Conservation (phyloP, 768 basidiomycete genomes). For the Kwoniella shandongensis region DNA sequence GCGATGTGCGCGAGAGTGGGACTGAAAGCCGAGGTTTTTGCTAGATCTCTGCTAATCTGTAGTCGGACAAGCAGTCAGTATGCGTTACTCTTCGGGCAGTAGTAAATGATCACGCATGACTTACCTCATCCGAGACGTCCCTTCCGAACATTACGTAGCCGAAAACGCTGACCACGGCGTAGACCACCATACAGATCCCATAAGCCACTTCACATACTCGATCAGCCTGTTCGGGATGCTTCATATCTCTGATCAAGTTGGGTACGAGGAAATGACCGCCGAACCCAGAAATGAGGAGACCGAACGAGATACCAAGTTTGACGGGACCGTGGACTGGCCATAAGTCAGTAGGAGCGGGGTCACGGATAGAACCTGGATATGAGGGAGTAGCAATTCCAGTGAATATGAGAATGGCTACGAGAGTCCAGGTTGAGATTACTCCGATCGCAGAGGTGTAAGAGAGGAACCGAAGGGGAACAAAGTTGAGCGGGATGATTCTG, state of each 20-base stretch:
- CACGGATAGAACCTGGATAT: constrained; percentile 43
- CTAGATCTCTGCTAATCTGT: constrained; percentile 49
- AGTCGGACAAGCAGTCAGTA: background rate
- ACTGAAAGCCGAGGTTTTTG: constrained; percentile 45
- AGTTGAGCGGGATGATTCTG: constrained; percentile 46
- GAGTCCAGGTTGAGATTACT: constrained; percentile 36
- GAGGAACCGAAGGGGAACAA: constrained; percentile 48
- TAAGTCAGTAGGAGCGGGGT: constrained; percentile 46
- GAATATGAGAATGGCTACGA: constrained; percentile 48
- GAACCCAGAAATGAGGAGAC: constrained; percentile 46
- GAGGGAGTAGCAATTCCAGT: constrained; percentile 40
- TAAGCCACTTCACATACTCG: constrained; percentile 42
- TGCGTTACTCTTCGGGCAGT: background rate
- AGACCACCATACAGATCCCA: constrained; percentile 44
- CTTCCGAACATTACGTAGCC: constrained; percentile 53
- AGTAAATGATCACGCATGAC: background rate
- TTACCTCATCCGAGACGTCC: constrained; percentile 49
- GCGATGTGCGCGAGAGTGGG: constrained; percentile 44
- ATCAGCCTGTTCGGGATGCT: constrained; percentile 44
- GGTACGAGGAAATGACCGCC: constrained; percentile 51
- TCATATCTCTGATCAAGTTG: constrained; percentile 48
- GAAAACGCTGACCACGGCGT: constrained; percentile 36
- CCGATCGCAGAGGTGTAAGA: constrained; percentile 47
- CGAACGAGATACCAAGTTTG: constrained; percentile 42
- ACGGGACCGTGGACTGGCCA: constrained; percentile 42